phyloP scores from a whole-genome alignment of 2,329 filamentous ascomycete genomes.

The Curvularia lunata region DNA sequence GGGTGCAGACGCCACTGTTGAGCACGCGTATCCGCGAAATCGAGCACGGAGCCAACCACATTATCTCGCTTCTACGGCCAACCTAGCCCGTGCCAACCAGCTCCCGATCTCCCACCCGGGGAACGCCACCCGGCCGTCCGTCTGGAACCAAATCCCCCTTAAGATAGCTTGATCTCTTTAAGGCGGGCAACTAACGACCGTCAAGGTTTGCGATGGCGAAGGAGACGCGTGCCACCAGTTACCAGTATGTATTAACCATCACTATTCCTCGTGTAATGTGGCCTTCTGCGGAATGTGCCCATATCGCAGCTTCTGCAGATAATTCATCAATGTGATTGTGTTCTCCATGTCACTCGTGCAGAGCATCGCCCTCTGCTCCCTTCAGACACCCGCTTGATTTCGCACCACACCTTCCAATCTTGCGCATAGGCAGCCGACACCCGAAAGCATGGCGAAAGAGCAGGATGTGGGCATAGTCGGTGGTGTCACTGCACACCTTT shows the following conservation, averaged over 20 bases:
- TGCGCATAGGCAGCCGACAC: neutral
- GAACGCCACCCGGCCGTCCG: neutral
- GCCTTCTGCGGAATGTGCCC: neutral
- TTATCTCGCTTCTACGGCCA: neutral
- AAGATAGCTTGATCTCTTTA: neutral
- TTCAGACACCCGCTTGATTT: neutral
- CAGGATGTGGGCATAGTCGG: constrained; percentile 19
- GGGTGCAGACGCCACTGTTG: neutral
- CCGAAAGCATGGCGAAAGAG: constrained; percentile 1
- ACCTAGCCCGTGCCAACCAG: neutral
- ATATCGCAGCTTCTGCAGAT: neutral
- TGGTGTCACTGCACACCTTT: constrained; percentile 17
- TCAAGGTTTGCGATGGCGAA: neutral
- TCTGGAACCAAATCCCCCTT: neutral
- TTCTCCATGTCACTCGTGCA: neutral
- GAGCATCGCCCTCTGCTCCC: neutral
- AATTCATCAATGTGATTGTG: neutral
- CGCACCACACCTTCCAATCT: neutral
- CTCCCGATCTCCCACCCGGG: neutral
- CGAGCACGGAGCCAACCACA: neutral
- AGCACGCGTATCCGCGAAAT: neutral
- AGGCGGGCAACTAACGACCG: neutral
- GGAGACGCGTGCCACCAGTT: neutral
- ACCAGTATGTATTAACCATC: neutral
- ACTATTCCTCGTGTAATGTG: neutral